These are phyloP conservation scores for thale cress (Arabidopsis thaliana) DNA, from an alignment of 345 rosid genomes.

Conservation along the genomic window TAIR10.1 NC_003070.9:8662001-8662500, in stretches of 20 bases:
- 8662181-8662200: slow-evolving; percentile 22
- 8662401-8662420: slow-evolving; percentile 88
- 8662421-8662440: slow-evolving; percentile 52
- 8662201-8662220: slow-evolving; percentile 33
- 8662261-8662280: slow-evolving; percentile 2
- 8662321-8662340: slow-evolving; percentile 23
- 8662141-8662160: slow-evolving; percentile 36
- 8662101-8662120: background rate
- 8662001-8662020: background rate
- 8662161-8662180: slow-evolving; percentile 36
- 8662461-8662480: slow-evolving; percentile 31
- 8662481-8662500: background rate
- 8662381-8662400: slow-evolving; percentile 81
- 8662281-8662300: background rate
- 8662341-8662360: slow-evolving; percentile 64
- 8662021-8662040: background rate
- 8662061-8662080: slow-evolving; percentile 27
- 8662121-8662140: slow-evolving; percentile 24
- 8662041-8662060: slow-evolving; percentile 30
- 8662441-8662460: slow-evolving; percentile 20
- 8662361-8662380: slow-evolving; percentile 77
- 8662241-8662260: slow-evolving; percentile 3
- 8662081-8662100: slow-evolving; percentile 26
- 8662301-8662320: background rate
- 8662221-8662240: slow-evolving; percentile 33